phyloP scores from a whole-genome alignment of 805 yeast species.

The Wickerhamomyces bisporus region DNA sequence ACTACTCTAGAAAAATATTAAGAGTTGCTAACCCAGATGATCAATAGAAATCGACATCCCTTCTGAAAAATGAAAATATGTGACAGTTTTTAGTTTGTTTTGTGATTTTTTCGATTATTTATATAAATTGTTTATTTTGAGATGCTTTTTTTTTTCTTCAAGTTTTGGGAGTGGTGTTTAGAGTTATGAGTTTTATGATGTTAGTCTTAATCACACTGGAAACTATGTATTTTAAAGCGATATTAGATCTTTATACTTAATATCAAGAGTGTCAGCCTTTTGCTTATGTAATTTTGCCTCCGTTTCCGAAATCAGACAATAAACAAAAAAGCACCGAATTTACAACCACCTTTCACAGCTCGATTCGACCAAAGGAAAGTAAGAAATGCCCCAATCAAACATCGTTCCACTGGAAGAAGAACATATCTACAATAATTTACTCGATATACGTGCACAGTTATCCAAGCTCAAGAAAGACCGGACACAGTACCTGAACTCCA shows the following conservation, averaged over 20 bases:
- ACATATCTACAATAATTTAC: conserved; percentile 34
- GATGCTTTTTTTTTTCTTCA: no score
- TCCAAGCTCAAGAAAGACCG: conserved; percentile 58
- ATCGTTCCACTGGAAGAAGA: conserved; percentile 33
- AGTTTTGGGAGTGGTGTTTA: no score
- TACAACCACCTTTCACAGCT: no score
- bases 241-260: no score
- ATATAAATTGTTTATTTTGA: no score
- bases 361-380: no score
- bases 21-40: conserved; percentile 89
- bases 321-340: background rate
- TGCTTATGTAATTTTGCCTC: no score
- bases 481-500: conserved; percentile 57
- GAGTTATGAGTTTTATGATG: no score
- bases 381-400: conserved; percentile 26
- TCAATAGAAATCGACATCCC: conserved; percentile 6
- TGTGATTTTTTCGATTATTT: background rate
- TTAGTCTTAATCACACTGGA: no score
- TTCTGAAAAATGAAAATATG: background rate
- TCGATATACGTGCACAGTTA: conserved; percentile 37
- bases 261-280: no score
- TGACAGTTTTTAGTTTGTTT: conserved; percentile 1
- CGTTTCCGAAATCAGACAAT: no score
- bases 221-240: no score
- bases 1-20: conserved; percentile 72